Conservation (phyloP, 2,329 filamentous ascomycete species). For the Penicillium sclerotigenum region DNA sequence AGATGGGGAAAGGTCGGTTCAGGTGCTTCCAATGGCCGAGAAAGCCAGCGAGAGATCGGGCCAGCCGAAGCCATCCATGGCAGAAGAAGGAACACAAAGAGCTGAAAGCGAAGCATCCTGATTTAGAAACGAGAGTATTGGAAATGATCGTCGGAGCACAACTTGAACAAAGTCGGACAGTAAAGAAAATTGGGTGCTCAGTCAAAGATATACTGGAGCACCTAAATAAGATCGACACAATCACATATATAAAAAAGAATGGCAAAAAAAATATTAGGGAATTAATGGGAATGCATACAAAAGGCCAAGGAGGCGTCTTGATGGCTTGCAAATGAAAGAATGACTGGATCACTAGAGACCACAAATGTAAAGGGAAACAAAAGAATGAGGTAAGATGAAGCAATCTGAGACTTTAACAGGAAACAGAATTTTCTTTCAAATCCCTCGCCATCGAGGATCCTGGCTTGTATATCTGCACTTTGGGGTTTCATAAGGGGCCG, state of each 20-base stretch:
- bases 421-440: conserved; percentile 2
- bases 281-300: neutral
- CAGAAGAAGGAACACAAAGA: conserved; percentile 12
- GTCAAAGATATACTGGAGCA: conserved; percentile 5
- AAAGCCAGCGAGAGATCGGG: conserved; percentile 26
- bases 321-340: conserved; percentile 11
- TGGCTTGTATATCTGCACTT: conserved; percentile 2
- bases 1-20: neutral
- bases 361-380: neutral
- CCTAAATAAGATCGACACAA: neutral
- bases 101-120: conserved; percentile 18
- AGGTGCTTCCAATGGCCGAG: neutral
- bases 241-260: neutral
- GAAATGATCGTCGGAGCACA: neutral
- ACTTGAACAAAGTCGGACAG: neutral
- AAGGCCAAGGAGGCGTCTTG: neutral
- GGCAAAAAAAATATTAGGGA: neutral
- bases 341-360: neutral
- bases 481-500: neutral
- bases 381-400: conserved; percentile 9
- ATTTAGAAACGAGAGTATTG: conserved; percentile 1
- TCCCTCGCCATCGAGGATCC: neutral
- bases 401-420: neutral
- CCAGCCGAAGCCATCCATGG: conserved; percentile 21
- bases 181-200: neutral